These are phyloP conservation scores for Cladosporium phlei DNA, from an alignment of 2,329 filamentous ascomycete genomes.

Conservation along the genomic window DNA sequence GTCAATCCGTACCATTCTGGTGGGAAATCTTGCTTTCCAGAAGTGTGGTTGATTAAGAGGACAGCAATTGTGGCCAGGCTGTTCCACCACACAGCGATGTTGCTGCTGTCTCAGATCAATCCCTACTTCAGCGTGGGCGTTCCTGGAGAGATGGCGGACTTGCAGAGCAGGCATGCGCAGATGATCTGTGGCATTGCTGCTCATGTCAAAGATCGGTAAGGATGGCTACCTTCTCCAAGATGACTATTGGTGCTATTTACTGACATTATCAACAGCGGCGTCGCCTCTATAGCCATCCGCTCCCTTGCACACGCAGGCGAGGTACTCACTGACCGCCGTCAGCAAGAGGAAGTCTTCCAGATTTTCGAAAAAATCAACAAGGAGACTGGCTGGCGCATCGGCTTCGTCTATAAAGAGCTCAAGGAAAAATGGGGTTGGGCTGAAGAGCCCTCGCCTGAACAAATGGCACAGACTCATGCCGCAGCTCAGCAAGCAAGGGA, in stretches of 20 bases:
- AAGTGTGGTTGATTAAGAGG: conserved; percentile 83
- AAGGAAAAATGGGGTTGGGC: conserved; percentile 75
- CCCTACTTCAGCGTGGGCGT: conserved; percentile 57
- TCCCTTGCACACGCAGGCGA: conserved; percentile 74
- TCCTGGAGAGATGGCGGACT: conserved; percentile 62
- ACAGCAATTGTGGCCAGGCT: conserved; percentile 75
- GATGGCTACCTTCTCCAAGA: not conserved
- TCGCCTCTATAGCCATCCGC: conserved; percentile 73
- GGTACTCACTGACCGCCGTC: conserved; percentile 60
- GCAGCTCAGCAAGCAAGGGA: conserved; percentile 23
- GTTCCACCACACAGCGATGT: conserved; percentile 84
- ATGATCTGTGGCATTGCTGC: conserved; percentile 87
- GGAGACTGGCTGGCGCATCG: conserved; percentile 74
- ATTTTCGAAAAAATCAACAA: conserved; percentile 72
- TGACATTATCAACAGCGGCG: conserved; percentile 46
- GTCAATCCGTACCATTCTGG: conserved; percentile 63
- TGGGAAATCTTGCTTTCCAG: conserved; percentile 72
- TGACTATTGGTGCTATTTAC: not conserved
- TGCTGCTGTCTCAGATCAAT: conserved; percentile 73
- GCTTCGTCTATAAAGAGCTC: conserved; percentile 66
- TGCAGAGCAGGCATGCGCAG: conserved; percentile 70
- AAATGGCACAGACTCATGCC: conserved; percentile 34
- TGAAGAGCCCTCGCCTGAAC: conserved; percentile 38
- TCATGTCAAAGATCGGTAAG: conserved; percentile 69
- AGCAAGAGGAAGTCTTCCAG: conserved; percentile 75